A percentile compares a stretch with the other conserved stretches of the same genome.
These are phyloP conservation scores for Austroboletus novae-zelandiae DNA, from an alignment of 1,284 basidiomycete genomes.

Conservation along the genomic window DNA sequence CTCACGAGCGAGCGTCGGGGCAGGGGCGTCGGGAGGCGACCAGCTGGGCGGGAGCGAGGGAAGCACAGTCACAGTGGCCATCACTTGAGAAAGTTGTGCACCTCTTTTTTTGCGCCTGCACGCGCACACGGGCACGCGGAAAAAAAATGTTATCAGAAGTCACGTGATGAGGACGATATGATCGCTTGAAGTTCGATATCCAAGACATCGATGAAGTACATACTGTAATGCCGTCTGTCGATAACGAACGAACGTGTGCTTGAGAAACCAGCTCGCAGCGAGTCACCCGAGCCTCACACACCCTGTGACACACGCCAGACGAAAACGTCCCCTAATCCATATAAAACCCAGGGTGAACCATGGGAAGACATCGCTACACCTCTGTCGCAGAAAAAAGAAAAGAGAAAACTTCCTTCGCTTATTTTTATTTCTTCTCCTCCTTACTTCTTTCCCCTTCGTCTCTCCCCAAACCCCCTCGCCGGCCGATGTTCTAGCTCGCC, in stretches of 20 bases:
- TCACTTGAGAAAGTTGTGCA: neutral
- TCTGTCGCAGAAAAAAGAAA: too few relatives aligned
- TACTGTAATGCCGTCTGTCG: too few relatives aligned
- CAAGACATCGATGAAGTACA: neutral
- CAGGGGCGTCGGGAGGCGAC: conserved; percentile 14
- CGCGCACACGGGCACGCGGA: conserved; percentile 1
- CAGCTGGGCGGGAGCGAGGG: conserved; percentile 26
- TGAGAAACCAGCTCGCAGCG: too few relatives aligned
- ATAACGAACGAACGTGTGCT: too few relatives aligned
- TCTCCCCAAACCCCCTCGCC: conserved; percentile 27
- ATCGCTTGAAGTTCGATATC: neutral
- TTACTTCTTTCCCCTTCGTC: conserved; percentile 18
- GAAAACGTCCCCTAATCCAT: too few relatives aligned
- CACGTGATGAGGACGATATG: conserved; percentile 12
- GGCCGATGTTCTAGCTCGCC: neutral
- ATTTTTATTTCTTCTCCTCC: neutral
- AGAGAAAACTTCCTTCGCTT: neutral
- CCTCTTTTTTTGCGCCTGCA: neutral
- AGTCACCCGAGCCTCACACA: too few relatives aligned
- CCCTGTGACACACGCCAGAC: too few relatives aligned
- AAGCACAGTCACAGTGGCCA: conserved; percentile 23
- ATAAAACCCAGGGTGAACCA: too few relatives aligned
- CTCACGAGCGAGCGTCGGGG: conserved; percentile 27
- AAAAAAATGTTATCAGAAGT: conserved; percentile 17
- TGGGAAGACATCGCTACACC: too few relatives aligned